Evolutionary conservation across 2,329 filamentous ascomycete species (phyloP), one percentile per base, ranked within the genome.

Genomic region (Fusarium dlaminii): DNA sequence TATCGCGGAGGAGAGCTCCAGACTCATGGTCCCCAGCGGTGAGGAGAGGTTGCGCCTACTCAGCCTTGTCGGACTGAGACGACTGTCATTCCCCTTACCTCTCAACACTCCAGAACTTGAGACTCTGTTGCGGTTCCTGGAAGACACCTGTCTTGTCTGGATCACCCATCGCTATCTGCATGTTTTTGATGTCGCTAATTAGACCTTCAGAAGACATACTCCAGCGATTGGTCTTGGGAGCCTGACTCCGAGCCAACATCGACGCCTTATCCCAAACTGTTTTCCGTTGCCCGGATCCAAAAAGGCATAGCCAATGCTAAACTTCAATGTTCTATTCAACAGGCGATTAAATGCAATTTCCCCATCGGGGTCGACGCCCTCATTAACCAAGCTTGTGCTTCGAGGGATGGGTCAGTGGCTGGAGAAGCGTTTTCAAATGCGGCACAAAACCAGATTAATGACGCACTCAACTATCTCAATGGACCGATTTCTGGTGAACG

Each of bases 371-470:
- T n/a, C 13, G 6, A 42, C 8, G 13, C 8, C 22, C 39, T 42
- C 2, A 10, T 42, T 15, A 3, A n/a, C 13, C 39, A 4, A 42
- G 14, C 14, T n/a, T 15, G 39, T 42, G 22, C 14, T 15, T 42
- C 8, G 39, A 6, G 22, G 14, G 39, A 42, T 6, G 22, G 0
- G 22, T n/a, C 39, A 42, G 13, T 4, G 2, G 22, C 39, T n/a
- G 39, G 0, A 15, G 2, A 6, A 15, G 7, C 5, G 39, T 5
- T 8, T n/a, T 10, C 22, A 42, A 42, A 4, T 15, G 0, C 14
- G 39, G 22, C 22, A 42, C 14, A 2, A 2, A n/a, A 9, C 0
- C 39, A 10, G 6, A 15, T 7, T 4, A 10, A 42, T 15, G 8
- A 42, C 13, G 39, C 14, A 3, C 6, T 42, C 14, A 22, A 42